Conservation (phyloP, 2,329 filamentous ascomycete genomes). For the Cercospora sojina region DNA sequence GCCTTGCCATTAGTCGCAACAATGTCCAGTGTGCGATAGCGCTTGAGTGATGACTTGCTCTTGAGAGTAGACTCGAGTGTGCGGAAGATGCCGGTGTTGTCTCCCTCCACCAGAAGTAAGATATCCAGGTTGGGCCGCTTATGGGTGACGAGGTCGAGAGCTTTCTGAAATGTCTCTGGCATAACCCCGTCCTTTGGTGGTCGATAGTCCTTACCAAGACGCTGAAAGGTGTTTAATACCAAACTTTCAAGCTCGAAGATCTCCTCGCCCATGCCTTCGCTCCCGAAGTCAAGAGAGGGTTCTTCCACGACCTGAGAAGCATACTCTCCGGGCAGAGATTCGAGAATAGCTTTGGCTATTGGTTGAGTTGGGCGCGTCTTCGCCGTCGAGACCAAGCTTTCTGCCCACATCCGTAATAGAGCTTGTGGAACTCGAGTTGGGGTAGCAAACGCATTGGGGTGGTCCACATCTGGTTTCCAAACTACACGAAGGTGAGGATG, state of each 20-base stretch:
- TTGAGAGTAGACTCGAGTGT: background rate
- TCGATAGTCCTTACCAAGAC: background rate
- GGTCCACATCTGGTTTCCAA: background rate
- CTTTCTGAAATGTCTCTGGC: background rate
- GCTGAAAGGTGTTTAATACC: background rate
- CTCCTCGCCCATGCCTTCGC: background rate
- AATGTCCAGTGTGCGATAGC: background rate
- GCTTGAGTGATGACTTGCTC: background rate
- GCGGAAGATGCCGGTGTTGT: background rate
- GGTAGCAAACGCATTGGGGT: background rate
- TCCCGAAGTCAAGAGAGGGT: background rate
- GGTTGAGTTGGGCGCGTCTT: background rate
- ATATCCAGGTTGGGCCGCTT: background rate
- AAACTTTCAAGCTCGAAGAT: background rate
- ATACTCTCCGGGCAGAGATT: background rate
- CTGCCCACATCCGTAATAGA: background rate
- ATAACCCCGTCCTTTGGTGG: background rate
- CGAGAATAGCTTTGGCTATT: background rate
- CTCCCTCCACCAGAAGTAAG: background rate
- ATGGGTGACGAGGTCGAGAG: background rate
- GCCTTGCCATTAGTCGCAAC: background rate
- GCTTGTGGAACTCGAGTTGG: background rate
- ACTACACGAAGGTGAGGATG: background rate
- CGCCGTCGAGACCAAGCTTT: background rate
- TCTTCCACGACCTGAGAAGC: background rate